Conservation (phyloP, 1,284 basidiomycete species). For the Pseudozyma sp. region DNA sequence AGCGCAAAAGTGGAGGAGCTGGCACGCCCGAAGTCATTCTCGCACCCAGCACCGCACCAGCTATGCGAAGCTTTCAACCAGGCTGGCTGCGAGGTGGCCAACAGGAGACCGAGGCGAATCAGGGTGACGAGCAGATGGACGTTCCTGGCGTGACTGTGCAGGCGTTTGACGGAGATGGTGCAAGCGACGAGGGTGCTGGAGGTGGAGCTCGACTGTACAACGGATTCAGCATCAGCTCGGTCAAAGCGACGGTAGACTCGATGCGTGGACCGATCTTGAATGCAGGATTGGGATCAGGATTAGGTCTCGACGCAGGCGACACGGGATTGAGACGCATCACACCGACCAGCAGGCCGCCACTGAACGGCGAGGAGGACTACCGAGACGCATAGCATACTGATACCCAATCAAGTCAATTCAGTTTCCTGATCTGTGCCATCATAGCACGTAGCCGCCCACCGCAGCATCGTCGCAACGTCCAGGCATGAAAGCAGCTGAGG, state of each 20-base stretch:
- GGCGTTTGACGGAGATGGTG: slow-evolving; percentile 45
- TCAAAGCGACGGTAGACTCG: slow-evolving; percentile 64
- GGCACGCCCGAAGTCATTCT: slow-evolving; percentile 45
- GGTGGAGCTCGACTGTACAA: slow-evolving; percentile 34
- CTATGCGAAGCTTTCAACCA: slow-evolving; percentile 22
- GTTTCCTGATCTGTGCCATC: too few species aligned
- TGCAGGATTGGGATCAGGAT: slow-evolving; percentile 14
- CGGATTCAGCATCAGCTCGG: slow-evolving; percentile 57
- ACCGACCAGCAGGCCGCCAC: slow-evolving; percentile 54
- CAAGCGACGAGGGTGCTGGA: slow-evolving; percentile 9
- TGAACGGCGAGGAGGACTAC: slow-evolving; percentile 25
- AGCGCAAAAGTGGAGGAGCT: slow-evolving; percentile 13
- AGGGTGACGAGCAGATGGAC: slow-evolving; percentile 26
- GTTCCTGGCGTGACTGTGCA: slow-evolving; percentile 62
- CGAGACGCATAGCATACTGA: not conserved
- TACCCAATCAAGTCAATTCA: not conserved
- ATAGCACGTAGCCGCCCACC: too few species aligned
- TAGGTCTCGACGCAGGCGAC: slow-evolving; percentile 1
- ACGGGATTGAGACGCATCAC: slow-evolving; percentile 45
- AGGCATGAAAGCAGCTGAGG: too few species aligned
- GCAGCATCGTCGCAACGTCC: too few species aligned
- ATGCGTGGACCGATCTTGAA: slow-evolving; percentile 45
- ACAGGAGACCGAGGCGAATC: not conserved
- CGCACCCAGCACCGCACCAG: slow-evolving; percentile 29
- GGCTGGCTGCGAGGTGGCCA: slow-evolving; percentile 24